Base-by-base conservation (phyloP, 2,329 filamentous ascomycete species). In the Amesomyces nigricolor region DNA sequence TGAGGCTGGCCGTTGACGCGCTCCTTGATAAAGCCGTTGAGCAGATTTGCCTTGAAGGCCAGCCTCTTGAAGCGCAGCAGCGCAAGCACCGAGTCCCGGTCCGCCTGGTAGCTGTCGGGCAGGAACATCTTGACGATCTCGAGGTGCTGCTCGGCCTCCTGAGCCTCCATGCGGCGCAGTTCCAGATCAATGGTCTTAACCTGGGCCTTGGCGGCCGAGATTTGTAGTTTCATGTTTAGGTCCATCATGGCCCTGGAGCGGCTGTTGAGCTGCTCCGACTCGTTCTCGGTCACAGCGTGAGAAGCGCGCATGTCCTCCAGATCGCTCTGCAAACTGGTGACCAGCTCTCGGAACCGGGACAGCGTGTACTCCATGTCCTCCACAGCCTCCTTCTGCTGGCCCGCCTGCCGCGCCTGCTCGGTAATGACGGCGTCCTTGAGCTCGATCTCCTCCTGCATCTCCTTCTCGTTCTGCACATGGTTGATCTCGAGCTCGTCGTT, bases 231-330 rank as follows among this genome's bases (percentile, higher is more conserved):
- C 80, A 92, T 82, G 71, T 97, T 97, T 45, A 99, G 80, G 66
- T 99, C 92, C 82, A 96, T 88, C 87, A 99, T 95, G 52, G 92
- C 91, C 60, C 91, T 84, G 44, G 92, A 95, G 59, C 90, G 87
- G 64, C 83, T 88, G 61, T 86, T 91, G 53, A 97, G 82, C 69
- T 97, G 90, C 68, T 91, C 91, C 0, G 92, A 91, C 69, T 97
- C 91, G 14, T 87, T 87, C 70, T 97, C 94, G 0, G 91, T 95
- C 63, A 97, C 88, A 44, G 91, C 89, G 65, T 95, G 89, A 4
- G 91, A 95, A 11, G 91, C 89, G 57, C 89, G 84, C 80, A 96
- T 92, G 66, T 97, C 91, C 64, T 95, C 89, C 62, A 97, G 75
- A 67, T 96, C 91, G 62, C 78, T 84, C 70, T 96, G 91, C 58